phyloP scores from a whole-genome alignment of 306 rosid species.

The Cicer cuneatum region DNA sequence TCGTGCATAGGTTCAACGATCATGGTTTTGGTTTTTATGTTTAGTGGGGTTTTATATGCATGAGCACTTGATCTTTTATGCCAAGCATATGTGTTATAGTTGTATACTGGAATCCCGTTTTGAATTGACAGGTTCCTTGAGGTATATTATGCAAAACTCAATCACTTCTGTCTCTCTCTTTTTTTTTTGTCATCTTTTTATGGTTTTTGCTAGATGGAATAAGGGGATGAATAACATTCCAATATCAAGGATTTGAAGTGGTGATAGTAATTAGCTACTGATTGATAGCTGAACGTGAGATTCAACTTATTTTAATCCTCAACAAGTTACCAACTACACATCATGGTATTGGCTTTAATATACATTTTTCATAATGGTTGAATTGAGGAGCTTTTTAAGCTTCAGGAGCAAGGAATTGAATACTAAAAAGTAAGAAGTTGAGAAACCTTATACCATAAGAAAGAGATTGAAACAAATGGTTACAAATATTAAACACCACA shows the following conservation, averaged over 20 bases:
- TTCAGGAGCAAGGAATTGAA: not conserved
- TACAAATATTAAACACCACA: not conserved
- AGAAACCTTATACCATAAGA: not conserved
- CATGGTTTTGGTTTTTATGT: not conserved
- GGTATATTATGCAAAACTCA: not conserved
- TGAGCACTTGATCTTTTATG: not conserved
- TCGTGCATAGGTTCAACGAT: not conserved
- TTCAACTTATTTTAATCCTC: not conserved
- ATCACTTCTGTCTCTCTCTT: not conserved
- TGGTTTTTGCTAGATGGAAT: not conserved
- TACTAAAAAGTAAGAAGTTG: not conserved
- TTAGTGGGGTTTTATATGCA: not conserved
- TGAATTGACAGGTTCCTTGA: constrained; percentile 8
- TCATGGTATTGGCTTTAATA: not conserved
- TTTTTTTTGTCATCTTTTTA: not conserved
- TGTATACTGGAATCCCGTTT: not conserved
- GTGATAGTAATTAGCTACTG: not conserved
- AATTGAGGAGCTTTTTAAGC: not conserved
- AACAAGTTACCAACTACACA: not conserved
- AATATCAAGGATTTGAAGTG: not conserved
- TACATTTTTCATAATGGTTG: not conserved
- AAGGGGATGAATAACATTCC: not conserved
- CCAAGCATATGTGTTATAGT: not conserved
- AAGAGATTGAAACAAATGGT: constrained; percentile 6
- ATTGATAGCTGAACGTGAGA: not conserved